phyloP scores from a whole-genome alignment of 2,329 filamentous ascomycete genomes.

The Alternaria dauci region DNA sequence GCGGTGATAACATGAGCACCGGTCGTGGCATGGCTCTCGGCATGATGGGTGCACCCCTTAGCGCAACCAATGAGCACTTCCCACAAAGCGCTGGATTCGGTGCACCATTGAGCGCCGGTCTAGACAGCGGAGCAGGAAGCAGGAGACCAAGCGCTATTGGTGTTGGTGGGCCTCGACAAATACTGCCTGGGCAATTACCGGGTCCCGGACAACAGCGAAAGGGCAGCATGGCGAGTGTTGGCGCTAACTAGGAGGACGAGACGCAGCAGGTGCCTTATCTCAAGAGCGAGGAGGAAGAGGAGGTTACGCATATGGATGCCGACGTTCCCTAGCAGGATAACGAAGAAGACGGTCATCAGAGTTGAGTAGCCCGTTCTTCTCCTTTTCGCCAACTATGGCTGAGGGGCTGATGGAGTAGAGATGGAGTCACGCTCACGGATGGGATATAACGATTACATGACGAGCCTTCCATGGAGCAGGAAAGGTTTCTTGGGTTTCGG shows the following conservation, averaged over 20 bases:
- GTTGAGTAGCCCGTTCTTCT: not conserved
- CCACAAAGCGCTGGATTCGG: constrained; percentile 41
- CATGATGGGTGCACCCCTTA: constrained; percentile 44
- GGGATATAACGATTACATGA: not conserved
- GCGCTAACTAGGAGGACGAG: not conserved
- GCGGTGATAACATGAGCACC: constrained; percentile 33
- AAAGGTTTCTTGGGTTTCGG: not conserved
- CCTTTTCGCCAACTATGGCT: not conserved
- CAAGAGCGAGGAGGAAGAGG: not conserved
- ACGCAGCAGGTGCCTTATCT: not conserved
- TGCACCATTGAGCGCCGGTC: constrained; percentile 41
- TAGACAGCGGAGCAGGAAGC: constrained; percentile 38
- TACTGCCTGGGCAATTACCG: constrained; percentile 47
- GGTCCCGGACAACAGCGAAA: constrained; percentile 9
- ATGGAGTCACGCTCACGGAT: not conserved
- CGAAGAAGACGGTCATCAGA: not conserved
- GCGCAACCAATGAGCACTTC: constrained; percentile 43
- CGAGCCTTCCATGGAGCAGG: not conserved
- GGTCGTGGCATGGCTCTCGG: constrained; percentile 39
- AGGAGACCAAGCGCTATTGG: constrained; percentile 44
- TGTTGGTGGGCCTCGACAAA: constrained; percentile 45
- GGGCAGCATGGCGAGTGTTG: constrained; percentile 10
- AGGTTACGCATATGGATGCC: not conserved
- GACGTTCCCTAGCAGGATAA: not conserved
- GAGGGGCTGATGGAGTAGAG: not conserved